These are phyloP conservation scores for Tubosaeta brunneosetosa DNA, from an alignment of 768 basidiomycete genomes.

Conservation along the genomic window DNA sequence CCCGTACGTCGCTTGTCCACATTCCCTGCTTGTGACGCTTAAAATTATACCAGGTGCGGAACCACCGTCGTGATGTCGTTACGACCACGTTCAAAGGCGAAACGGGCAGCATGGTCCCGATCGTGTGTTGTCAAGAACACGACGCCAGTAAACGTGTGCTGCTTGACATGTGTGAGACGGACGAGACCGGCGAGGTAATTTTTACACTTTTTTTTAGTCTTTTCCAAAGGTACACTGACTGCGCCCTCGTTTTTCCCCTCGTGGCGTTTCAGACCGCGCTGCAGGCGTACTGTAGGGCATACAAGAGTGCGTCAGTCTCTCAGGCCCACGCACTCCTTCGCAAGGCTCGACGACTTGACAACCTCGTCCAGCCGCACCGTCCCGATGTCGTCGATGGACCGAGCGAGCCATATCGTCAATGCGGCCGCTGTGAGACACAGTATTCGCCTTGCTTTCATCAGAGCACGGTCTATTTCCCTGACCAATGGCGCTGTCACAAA, in stretches of 20 bases:
- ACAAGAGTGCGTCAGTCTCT: constrained; percentile 71
- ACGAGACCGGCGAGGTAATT: constrained; percentile 74
- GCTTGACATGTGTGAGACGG: constrained; percentile 80
- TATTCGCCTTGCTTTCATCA: constrained; percentile 77
- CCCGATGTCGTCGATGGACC: constrained; percentile 25
- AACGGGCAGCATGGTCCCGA: constrained; percentile 72
- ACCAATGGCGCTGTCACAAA: constrained; percentile 39
- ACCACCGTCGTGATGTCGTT: constrained; percentile 62
- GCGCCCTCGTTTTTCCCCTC: background rate
- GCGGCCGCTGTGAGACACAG: constrained; percentile 58
- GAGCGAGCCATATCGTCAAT: constrained; percentile 35
- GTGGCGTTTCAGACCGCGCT: constrained; percentile 64
- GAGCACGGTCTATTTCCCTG: constrained; percentile 19
- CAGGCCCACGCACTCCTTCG: constrained; percentile 84
- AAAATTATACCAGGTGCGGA: constrained; percentile 56
- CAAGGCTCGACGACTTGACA: constrained; percentile 82
- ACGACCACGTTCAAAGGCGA: constrained; percentile 73
- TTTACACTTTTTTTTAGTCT: background rate
- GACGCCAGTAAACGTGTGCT: constrained; percentile 59
- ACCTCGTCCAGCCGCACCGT: constrained; percentile 49
- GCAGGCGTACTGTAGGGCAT: constrained; percentile 79
- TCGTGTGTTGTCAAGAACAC: constrained; percentile 78
- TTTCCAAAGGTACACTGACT: constrained; percentile 6
- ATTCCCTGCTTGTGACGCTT: background rate
- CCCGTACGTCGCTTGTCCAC: constrained; percentile 44